Base-by-base conservation (phyloP, 345 rosid species). In the Eucalyptus pauciflora region DNA sequence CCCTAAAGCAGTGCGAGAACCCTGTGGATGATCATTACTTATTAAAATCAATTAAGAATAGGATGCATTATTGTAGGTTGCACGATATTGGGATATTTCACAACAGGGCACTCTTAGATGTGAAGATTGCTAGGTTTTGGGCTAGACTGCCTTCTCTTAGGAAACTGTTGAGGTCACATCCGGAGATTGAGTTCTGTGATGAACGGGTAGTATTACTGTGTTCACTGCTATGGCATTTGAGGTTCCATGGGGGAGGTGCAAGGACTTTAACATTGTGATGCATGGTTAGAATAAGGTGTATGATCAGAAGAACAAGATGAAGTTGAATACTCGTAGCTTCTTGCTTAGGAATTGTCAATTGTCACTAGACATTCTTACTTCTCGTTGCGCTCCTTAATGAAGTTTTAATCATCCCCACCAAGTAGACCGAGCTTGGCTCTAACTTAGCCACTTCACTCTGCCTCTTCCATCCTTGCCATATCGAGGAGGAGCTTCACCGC, bases 351-450 rank as follows among this genome's bases (percentile, higher is more conserved):
- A 89, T 60, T 79, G 45, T 51, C 85, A 80, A 29, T 87, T 89
- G 90, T 87, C 90, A 22, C 45, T 49, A 14, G 89, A 89, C 49
- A 31, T 89, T 43, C 85, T 89, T 29, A 87, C 33, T 88, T 71
- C 56, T 43, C 89, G 89, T 50, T 50, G 88, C 88, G 88, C 81
- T 91, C 95, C 54, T 91, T 93, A 14, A 94, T 93, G 93, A 91
- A 91, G 86, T 89, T 93, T 88, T 91, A 20, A 94, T 94, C 93
- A 93, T 92, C 87, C 92, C 92, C 5, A 88, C 92, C 89, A 90
- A 91, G 88, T 94, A 92, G 37, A 90, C 91, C 3, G 93, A 93
- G 94, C 90, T 92, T 60, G 92, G 95, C 90, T 92, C 94, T 41
- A 92, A 92, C 51, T 91, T 91, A 49, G 87, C 90, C 25, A 41